Percentiles rank a stretch among this genome's conserved stretches.
phyloP scores from a whole-genome alignment of 1,284 basidiomycete species.

The Puccinia horiana region DNA sequence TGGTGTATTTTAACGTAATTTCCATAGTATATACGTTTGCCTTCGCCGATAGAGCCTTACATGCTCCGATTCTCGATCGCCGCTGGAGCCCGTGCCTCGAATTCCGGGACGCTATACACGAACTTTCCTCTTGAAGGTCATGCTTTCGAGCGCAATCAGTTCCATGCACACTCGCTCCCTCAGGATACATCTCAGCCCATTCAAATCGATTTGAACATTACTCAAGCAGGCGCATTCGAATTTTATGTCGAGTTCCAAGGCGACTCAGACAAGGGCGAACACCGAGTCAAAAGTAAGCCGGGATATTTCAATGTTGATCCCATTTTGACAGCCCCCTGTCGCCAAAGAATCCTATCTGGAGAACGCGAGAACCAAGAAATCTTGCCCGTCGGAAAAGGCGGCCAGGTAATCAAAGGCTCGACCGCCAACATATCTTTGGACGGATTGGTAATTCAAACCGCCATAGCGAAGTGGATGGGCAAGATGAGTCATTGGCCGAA shows the following conservation, averaged over 20 bases:
- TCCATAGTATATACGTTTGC: slow-evolving; percentile 83
- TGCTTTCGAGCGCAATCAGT: slow-evolving; percentile 73
- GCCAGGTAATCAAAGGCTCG: slow-evolving; percentile 63
- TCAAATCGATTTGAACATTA: slow-evolving; percentile 87
- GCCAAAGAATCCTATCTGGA: slow-evolving; percentile 68
- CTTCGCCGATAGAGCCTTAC: slow-evolving; percentile 77
- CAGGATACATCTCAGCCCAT: slow-evolving; percentile 81
- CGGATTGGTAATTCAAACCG: slow-evolving; percentile 78
- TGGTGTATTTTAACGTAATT: background rate
- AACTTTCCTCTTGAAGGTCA: slow-evolving; percentile 92
- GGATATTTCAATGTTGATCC: slow-evolving; percentile 97
- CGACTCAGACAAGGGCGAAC: slow-evolving; percentile 59
- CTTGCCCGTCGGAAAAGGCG: slow-evolving; percentile 54
- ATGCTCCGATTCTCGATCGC: slow-evolving; percentile 83
- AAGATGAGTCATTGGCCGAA: slow-evolving; percentile 72
- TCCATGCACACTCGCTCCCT: slow-evolving; percentile 75
- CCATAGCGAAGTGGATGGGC: slow-evolving; percentile 97
- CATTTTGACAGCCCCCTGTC: slow-evolving; percentile 71
- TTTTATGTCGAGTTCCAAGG: slow-evolving; percentile 88
- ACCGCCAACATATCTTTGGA: slow-evolving; percentile 75
- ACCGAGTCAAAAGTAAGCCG: slow-evolving; percentile 70
- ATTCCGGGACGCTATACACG: slow-evolving; percentile 84
- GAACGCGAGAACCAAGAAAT: slow-evolving; percentile 51
- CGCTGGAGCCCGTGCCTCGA: slow-evolving; percentile 81
- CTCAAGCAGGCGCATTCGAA: slow-evolving; percentile 87